These are phyloP conservation scores for Microthyrium microscopicum DNA, from an alignment of 2,329 filamentous ascomycete species.

Conservation along the genomic window DNA sequence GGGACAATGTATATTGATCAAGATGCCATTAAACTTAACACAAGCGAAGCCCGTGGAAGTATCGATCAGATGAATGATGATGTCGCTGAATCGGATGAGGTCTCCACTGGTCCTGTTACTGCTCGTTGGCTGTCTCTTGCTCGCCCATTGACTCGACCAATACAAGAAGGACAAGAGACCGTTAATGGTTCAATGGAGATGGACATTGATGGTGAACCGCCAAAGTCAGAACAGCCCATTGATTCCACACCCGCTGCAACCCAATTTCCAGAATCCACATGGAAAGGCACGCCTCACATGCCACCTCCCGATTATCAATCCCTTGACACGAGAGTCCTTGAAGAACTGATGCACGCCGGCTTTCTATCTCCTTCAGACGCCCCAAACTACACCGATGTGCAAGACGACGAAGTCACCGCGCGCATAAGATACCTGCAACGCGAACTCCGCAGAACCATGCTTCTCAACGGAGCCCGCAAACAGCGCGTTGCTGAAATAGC, in stretches of 20 bases:
- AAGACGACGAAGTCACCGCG: slow-evolving; percentile 85
- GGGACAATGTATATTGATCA: slow-evolving; percentile 59
- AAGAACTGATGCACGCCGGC: slow-evolving; percentile 80
- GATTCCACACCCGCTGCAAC: slow-evolving; percentile 46
- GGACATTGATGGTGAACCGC: slow-evolving; percentile 27
- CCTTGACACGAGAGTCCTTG: slow-evolving; percentile 79
- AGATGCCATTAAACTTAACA: slow-evolving; percentile 48
- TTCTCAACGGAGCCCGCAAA: slow-evolving; percentile 83
- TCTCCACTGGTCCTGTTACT: slow-evolving; percentile 77
- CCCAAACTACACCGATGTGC: slow-evolving; percentile 75
- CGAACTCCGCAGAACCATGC: slow-evolving; percentile 65
- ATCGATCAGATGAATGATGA: slow-evolving; percentile 81
- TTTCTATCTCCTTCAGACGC: slow-evolving; percentile 54
- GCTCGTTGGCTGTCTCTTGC: slow-evolving; percentile 66
- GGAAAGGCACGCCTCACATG: slow-evolving; percentile 46
- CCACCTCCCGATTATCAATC: slow-evolving; percentile 56
- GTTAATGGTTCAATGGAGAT: slow-evolving; percentile 28
- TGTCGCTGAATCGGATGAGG: slow-evolving; percentile 70
- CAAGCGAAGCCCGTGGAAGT: slow-evolving; percentile 67
- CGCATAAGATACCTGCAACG: slow-evolving; percentile 73
- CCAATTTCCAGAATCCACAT: slow-evolving; percentile 63
- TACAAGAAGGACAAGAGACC: too few relatives aligned
- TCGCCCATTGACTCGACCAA: slow-evolving; percentile 46
- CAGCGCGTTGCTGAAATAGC: slow-evolving; percentile 71
- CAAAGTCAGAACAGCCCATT: slow-evolving; percentile 12